phyloP scores from a whole-genome alignment of 306 rosid species.

The Biancaea sappan region DNA sequence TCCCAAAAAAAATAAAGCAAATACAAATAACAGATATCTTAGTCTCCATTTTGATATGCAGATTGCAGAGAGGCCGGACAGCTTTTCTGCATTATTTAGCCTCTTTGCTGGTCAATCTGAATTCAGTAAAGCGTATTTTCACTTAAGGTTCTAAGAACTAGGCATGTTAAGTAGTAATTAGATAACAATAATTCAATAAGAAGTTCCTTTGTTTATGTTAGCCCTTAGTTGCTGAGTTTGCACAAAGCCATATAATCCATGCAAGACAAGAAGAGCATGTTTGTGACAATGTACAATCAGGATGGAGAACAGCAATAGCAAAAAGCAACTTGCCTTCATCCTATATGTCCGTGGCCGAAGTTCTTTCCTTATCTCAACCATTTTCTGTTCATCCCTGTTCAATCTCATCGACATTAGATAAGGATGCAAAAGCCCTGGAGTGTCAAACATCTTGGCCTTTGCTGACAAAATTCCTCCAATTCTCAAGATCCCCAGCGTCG shows the following conservation, averaged over 20 bases:
- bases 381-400: constrained; percentile 84
- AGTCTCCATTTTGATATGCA: background rate
- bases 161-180: background rate
- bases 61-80: background rate
- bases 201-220: background rate
- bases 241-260: constrained; percentile 21
- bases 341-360: constrained; percentile 81
- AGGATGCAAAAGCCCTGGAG: constrained; percentile 90
- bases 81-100: background rate
- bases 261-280: constrained; percentile 19
- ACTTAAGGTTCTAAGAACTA: background rate
- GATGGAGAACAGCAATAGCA: constrained; percentile 8
- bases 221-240: constrained; percentile 9
- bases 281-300: background rate
- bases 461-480: constrained; percentile 91
- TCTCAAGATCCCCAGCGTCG: constrained; percentile 87
- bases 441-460: constrained; percentile 87
- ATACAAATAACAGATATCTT: background rate
- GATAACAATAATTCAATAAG: background rate
- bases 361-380: constrained; percentile 93
- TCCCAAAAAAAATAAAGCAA: background rate
- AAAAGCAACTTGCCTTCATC: constrained; percentile 67
- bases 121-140: constrained; percentile 11
- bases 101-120: background rate
- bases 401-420: constrained; percentile 81